Conservation (phyloP, 768 basidiomycete genomes). For the Auricularia auricula-judae region DNA sequence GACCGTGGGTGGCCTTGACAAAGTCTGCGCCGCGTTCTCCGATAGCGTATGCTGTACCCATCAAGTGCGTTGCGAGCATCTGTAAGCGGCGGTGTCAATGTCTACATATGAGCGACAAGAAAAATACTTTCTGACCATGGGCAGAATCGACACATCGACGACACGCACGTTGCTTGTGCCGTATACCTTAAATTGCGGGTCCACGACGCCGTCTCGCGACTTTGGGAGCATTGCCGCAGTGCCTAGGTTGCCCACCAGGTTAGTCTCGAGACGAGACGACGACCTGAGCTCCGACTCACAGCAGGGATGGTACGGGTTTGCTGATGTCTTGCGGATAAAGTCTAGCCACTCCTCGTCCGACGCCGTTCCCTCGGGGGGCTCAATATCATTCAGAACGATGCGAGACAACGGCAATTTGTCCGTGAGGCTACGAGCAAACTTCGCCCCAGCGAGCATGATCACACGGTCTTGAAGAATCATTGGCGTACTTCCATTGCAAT, state of each 20-base stretch:
- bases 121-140: neutral
- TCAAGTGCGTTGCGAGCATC: neutral
- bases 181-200: constrained; percentile 20
- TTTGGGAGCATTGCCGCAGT: constrained; percentile 31
- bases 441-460: constrained; percentile 11
- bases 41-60: neutral
- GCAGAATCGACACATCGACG: constrained; percentile 6
- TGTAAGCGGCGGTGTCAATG: neutral
- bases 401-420: neutral
- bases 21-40: neutral
- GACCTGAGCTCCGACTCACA: constrained; percentile 13
- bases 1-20: neutral
- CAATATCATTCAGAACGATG: neutral
- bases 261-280: constrained; percentile 18
- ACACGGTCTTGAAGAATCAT: constrained; percentile 9
- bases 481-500: too few species aligned
- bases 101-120: neutral
- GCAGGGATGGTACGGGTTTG: constrained; percentile 5
- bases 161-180: constrained; percentile 22
- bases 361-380: neutral
- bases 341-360: constrained; percentile 2
- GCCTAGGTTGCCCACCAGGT: constrained; percentile 14
- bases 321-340: constrained; percentile 5
- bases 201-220: constrained; percentile 27
- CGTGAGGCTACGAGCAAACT: neutral